A percentile compares a stretch with the other conserved stretches of the same genome.
phyloP scores from a whole-genome alignment of 2,329 filamentous ascomycete genomes.

The Hypocreales sp. region DNA sequence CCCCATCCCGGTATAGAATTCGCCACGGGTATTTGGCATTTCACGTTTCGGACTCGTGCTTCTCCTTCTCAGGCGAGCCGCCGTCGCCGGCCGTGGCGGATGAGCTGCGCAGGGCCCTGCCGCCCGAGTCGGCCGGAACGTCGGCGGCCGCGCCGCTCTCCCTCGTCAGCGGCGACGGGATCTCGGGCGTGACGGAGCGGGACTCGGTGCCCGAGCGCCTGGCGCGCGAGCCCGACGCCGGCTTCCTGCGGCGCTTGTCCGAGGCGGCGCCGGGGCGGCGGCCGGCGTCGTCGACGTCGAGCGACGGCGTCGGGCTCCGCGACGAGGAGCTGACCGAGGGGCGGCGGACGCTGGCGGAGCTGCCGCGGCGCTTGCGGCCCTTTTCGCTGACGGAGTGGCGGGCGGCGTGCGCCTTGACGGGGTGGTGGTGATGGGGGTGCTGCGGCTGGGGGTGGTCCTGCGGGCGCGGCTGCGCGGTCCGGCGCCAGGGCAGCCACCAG shows the following conservation, averaged over 20 bases:
- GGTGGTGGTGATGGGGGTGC: neutral
- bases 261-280: slow-evolving; percentile 31
- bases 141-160: slow-evolving; percentile 23
- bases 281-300: slow-evolving; percentile 28
- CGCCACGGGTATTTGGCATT: too few species aligned
- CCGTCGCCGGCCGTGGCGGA: too few species aligned
- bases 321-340: slow-evolving; percentile 35
- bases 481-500: slow-evolving; percentile 69
- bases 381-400: slow-evolving; percentile 26
- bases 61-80: too few species aligned
- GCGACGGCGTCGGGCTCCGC: slow-evolving; percentile 30
- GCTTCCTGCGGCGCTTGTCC: slow-evolving; percentile 37
- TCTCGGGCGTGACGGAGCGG: slow-evolving; percentile 38
- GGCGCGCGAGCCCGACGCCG: slow-evolving; percentile 23
- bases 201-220: slow-evolving; percentile 30
- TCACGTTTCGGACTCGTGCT: too few species aligned
- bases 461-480: slow-evolving; percentile 16
- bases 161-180: slow-evolving; percentile 34
- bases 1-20: too few species aligned
- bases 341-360: slow-evolving; percentile 32
- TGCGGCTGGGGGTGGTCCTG: slow-evolving; percentile 15
- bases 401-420: slow-evolving; percentile 16
- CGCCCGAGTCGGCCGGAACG: too few species aligned
- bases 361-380: slow-evolving; percentile 33
- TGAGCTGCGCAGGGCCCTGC: too few species aligned